Base-by-base conservation (phyloP, 2,329 filamentous ascomycete genomes). In the Penicillium thymicola region DNA sequence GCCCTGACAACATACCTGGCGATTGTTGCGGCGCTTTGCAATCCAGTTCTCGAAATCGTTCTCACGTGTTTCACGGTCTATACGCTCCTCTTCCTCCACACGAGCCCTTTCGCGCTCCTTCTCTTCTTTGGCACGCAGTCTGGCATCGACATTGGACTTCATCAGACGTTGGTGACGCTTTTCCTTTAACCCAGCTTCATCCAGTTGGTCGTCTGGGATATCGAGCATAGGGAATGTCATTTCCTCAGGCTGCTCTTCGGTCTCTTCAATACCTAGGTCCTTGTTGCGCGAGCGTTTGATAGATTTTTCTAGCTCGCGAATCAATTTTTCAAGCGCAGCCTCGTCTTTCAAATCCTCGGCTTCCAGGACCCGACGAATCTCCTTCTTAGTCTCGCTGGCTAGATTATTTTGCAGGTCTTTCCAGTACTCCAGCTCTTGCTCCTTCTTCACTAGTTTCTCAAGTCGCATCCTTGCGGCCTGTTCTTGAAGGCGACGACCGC, bases 401-500 rank as follows among this genome's bases (percentile, higher is more conserved):
- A 97, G 79, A 61, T 85, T 85, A 34, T 79, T 74, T 68, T 95
- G 91, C 4, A 99, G 78, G 57, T 91, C 85, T 70, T 91, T 92
- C 79, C 92, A 97, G 74, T 96, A 97, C 65, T 96, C 92, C 1
- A 97, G 78, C 71, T 97, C 92, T 70, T 96, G 87, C 75, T 99
- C 94, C 75, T 99, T 99, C 69, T 90, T 89, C 72, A 97, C 90
- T 45, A 99, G 80, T 67, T 96, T 96, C 63, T 99, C 94, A 0
- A 99, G 79, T 8, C 94, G 88, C 91, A 97, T 96, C 75, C 96
- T 97, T 10, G 93, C 93, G 0, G 94, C 94, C 74, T 99, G 94
- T 67, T 97, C 92, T 73, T 99, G 94, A 27, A 99, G 72, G 44
- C 95, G 83, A 61, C 94, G 83, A 0, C 94, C 94, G 65, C 91